phyloP scores from a whole-genome alignment of 2,329 filamentous ascomycete species.

The Xenoacremonium recifei region DNA sequence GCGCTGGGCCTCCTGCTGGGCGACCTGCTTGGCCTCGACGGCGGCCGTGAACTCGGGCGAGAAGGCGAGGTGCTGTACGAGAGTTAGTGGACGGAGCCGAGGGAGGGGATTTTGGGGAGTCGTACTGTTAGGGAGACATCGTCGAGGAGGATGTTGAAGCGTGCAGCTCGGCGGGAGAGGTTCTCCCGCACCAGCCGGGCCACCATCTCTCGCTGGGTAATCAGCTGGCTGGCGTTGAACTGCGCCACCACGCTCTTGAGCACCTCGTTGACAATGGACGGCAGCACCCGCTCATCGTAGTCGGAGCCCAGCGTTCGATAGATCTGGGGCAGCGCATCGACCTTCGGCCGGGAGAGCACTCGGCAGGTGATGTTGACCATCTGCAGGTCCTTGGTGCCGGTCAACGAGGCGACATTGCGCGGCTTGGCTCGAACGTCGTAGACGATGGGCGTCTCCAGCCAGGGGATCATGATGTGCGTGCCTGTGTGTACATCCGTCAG shows the following conservation, averaged over 20 bases:
- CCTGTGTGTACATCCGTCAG: slow-evolving; percentile 48
- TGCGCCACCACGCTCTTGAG: slow-evolving; percentile 98
- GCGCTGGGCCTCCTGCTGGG: slow-evolving; percentile 90
- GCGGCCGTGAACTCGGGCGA: slow-evolving; percentile 73
- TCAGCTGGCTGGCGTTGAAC: slow-evolving; percentile 97
- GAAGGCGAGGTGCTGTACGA: slow-evolving; percentile 63
- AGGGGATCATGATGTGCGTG: slow-evolving; percentile 91
- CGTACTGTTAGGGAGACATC: slow-evolving; percentile 94
- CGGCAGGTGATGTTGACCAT: slow-evolving; percentile 99
- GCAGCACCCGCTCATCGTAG: slow-evolving; percentile 95
- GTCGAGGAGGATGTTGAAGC: slow-evolving; percentile 96
- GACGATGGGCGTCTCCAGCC: slow-evolving; percentile 94
- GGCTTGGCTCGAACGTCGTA: slow-evolving; percentile 99
- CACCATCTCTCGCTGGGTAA: slow-evolving; percentile 98
- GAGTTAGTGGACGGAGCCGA: slow-evolving; percentile 7
- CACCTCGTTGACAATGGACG: slow-evolving; percentile 98
- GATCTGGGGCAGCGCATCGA: slow-evolving; percentile 90
- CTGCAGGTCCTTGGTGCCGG: slow-evolving; percentile 97
- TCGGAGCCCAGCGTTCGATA: slow-evolving; percentile 94
- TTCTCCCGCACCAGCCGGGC: slow-evolving; percentile 90
- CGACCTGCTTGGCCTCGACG: slow-evolving; percentile 72
- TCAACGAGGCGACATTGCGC: slow-evolving; percentile 93
- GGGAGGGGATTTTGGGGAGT: slow-evolving; percentile 3
- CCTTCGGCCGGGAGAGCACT: slow-evolving; percentile 88
- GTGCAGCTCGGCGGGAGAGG: slow-evolving; percentile 81